Evolutionary conservation across 805 yeast species (phyloP).

Genomic region (Middelhovenomyces tepae): DNA sequence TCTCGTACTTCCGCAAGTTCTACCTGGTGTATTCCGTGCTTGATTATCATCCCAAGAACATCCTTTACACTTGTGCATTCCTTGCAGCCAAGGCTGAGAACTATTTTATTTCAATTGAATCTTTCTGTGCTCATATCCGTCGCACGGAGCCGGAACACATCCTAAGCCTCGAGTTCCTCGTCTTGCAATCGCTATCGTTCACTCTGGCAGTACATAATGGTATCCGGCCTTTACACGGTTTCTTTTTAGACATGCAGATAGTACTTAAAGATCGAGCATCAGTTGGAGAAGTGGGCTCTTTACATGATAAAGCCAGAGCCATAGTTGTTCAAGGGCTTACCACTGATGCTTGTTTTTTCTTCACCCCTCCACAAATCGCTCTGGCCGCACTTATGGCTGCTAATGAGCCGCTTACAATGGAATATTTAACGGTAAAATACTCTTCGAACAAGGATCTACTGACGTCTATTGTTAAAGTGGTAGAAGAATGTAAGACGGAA

Average conservation of each 20-base stretch:
- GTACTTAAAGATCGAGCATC: conserved; percentile 32
- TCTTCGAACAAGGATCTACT: conserved; percentile 28
- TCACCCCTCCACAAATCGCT: conserved; percentile 94
- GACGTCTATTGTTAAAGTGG: conserved; percentile 18
- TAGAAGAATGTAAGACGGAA: conserved; percentile 21
- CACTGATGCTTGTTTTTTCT: conserved; percentile 68
- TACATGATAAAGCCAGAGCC: conserved; percentile 62
- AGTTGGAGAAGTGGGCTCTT: conserved; percentile 45
- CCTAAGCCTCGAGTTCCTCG: conserved; percentile 67
- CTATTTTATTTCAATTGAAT: conserved; percentile 74
- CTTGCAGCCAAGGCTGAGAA: conserved; percentile 91
- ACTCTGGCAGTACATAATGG: conserved; percentile 85
- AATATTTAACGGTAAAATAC: conserved; percentile 62
- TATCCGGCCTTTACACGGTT: conserved; percentile 83
- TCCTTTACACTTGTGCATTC: conserved; percentile 73
- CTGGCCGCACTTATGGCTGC: conserved; percentile 69
- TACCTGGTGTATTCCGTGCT: conserved; percentile 72
- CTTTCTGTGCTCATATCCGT: conserved; percentile 63
- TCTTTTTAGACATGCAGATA: conserved; percentile 79
- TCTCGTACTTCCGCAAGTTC: conserved; percentile 72
- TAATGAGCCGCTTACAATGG: conserved; percentile 53
- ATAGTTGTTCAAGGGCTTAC: conserved; percentile 59
- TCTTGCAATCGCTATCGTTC: conserved; percentile 67
- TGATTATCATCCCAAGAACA: conserved; percentile 79
- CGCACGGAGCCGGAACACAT: conserved; percentile 58